Percentiles rank a stretch among this genome's conserved stretches.
phyloP scores from a whole-genome alignment of 2,329 filamentous ascomycete genomes.

The Scolecobasidium constrictum region DNA sequence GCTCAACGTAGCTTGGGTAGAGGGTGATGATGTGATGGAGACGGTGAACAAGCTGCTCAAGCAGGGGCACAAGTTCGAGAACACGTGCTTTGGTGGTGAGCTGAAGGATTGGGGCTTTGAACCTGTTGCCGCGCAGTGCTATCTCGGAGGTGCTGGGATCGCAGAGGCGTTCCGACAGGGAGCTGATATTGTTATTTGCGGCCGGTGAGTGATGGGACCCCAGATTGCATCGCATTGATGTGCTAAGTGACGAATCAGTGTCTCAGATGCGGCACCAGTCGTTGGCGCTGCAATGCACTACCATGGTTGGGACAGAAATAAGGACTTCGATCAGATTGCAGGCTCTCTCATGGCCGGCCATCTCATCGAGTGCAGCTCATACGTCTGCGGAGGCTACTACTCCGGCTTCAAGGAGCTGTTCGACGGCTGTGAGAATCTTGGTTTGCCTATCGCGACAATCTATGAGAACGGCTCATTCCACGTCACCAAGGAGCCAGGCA shows the following conservation, averaged over 20 bases:
- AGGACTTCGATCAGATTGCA: constrained; percentile 27
- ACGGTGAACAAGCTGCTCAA: constrained; percentile 10
- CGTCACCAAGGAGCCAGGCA: constrained; percentile 13
- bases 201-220: constrained; percentile 8
- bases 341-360: constrained; percentile 24
- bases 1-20: constrained; percentile 7
- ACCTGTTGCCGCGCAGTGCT: constrained; percentile 13
- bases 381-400: constrained; percentile 31
- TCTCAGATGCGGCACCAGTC: constrained; percentile 28
- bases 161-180: constrained; percentile 27
- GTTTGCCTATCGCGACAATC: constrained; percentile 37
- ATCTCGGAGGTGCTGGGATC: constrained; percentile 29
- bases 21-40: constrained; percentile 12
- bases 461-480: neutral
- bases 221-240: constrained; percentile 9
- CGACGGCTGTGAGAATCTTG: constrained; percentile 23
- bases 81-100: constrained; percentile 7
- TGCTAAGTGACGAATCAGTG: constrained; percentile 30
- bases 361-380: too few species aligned
- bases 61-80: constrained; percentile 12
- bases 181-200: constrained; percentile 33
- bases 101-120: constrained; percentile 13
- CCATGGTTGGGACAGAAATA: constrained; percentile 30
- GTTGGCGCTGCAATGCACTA: constrained; percentile 27
- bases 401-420: constrained; percentile 28